Conservation (phyloP, 2,329 filamentous ascomycete genomes). For the Sporothrix variecibatus region DNA sequence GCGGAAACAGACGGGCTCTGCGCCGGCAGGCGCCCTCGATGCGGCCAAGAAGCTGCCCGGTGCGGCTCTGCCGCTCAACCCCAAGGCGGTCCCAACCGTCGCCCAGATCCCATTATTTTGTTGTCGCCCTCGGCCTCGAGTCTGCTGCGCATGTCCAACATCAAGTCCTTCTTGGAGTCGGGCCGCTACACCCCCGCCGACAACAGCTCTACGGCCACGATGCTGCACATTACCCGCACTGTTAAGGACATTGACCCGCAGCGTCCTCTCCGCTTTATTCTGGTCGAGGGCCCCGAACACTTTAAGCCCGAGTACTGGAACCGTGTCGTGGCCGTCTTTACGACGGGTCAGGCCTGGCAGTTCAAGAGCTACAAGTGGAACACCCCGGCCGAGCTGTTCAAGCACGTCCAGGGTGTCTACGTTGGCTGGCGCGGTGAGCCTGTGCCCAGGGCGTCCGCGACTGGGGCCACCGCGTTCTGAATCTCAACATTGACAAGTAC, state of each 20-base stretch:
- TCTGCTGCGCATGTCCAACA: slow-evolving; percentile 91
- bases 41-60: slow-evolving; percentile 46
- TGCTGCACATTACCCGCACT: slow-evolving; percentile 80
- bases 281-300: slow-evolving; percentile 88
- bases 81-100: slow-evolving; percentile 48
- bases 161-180: slow-evolving; percentile 87
- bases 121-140: slow-evolving; percentile 95
- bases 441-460: slow-evolving; percentile 74
- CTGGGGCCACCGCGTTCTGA: slow-evolving; percentile 84
- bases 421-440: slow-evolving; percentile 89
- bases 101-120: slow-evolving; percentile 86
- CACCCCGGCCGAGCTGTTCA: slow-evolving; percentile 83
- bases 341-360: slow-evolving; percentile 96
- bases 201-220: slow-evolving; percentile 68
- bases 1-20: slow-evolving; percentile 51
- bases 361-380: slow-evolving; percentile 99
- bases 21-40: slow-evolving; percentile 24
- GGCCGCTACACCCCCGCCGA: slow-evolving; percentile 80
- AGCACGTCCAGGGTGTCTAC: slow-evolving; percentile 82
- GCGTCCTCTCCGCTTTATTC: slow-evolving; percentile 85
- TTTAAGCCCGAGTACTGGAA: slow-evolving; percentile 99
- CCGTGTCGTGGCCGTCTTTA: slow-evolving; percentile 93
- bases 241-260: slow-evolving; percentile 70
- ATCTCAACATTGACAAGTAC: slow-evolving; percentile 83
- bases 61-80: slow-evolving; percentile 55